A percentile compares a stretch with the other conserved stretches of the same genome.
Conservation (phyloP, 2,329 filamentous ascomycete species). For the Diaporthe destruens region DNA sequence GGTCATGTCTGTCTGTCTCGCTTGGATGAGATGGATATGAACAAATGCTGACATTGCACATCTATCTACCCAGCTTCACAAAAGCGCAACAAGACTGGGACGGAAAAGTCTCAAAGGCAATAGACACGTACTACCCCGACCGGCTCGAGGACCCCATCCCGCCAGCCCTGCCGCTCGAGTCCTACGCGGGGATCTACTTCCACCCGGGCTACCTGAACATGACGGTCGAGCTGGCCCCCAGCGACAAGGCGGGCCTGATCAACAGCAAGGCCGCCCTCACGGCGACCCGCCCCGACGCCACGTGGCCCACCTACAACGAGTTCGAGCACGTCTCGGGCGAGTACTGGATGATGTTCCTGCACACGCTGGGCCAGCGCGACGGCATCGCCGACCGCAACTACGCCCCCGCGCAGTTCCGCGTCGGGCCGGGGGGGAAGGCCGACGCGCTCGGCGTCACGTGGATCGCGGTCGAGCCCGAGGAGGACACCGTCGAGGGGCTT, state of each 20-base stretch:
- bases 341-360: conserved; percentile 51
- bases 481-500: conserved; percentile 49
- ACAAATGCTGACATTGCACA: no score
- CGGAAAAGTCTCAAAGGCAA: conserved; percentile 49
- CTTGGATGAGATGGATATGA: no score
- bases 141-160: conserved; percentile 51
- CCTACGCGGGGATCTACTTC: conserved; percentile 58
- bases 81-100: conserved; percentile 41
- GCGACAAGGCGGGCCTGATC: neutral
- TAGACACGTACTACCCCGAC: conserved; percentile 54
- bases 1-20: no score
- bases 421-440: conserved; percentile 49
- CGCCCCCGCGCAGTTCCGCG: conserved; percentile 50
- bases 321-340: conserved; percentile 54
- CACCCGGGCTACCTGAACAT: conserved; percentile 57
- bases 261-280: conserved; percentile 40
- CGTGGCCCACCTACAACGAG: conserved; percentile 50
- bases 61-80: conserved; percentile 46
- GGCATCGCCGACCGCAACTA: conserved; percentile 45
- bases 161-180: conserved; percentile 50
- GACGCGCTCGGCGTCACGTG: conserved; percentile 50
- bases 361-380: conserved; percentile 46
- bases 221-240: conserved; percentile 45
- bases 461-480: conserved; percentile 37
- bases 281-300: conserved; percentile 48